Evolutionary conservation across 2,329 filamentous ascomycete species (phyloP), one percentile per base, ranked within the genome.

Genomic region (Davidsoniella eucalypti): DNA sequence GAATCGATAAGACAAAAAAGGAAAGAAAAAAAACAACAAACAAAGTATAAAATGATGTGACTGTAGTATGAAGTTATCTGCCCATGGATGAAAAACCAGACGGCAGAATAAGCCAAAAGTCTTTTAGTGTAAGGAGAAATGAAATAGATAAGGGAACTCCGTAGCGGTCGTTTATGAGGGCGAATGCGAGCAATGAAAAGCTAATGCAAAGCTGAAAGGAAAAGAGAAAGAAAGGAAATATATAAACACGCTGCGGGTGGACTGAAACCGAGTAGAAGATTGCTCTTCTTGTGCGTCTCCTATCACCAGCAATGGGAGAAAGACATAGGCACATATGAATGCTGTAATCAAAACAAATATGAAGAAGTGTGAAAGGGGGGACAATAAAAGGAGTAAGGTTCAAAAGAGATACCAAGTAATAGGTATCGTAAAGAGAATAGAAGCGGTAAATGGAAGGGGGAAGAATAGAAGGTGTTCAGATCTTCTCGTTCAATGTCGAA

Each of bases 401-500:
- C 25, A 47, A 33, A 36, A 21, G 4, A 41, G n/a, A 14, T 45
- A 36, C 44, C 25, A 17, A 37, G 25, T 16, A 12, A 46, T 36
- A 41, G n/a, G 21, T 14, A 23, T 14, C 9, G 23, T 40, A 29
- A 45, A 33, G 12, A 37, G 45, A 41, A 36, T n/a, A 16, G 29
- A 44, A 21, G 18, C 23, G 12, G 16, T 42, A 25, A 38, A 5
- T 23, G 4, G 42, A 45, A 44, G 29, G 41, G 23, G 38, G 16
- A 9, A 45, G 26, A 43, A 36, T 5, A 9, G 23, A 50, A 33
- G 9, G 10, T 14, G 47, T 49, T 40, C 26, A 51, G 29, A 42
- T 49, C 38, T 42, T 54, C 12, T 42, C 51, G 49, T 46, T 55
- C 51, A 57, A 50, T 40, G 55, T 54, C 29, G 54, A 50, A 12